These are phyloP conservation scores for Cryptococcus depauperatus DNA, from an alignment of 1,284 basidiomycete species.

Conservation along the genomic window DNA sequence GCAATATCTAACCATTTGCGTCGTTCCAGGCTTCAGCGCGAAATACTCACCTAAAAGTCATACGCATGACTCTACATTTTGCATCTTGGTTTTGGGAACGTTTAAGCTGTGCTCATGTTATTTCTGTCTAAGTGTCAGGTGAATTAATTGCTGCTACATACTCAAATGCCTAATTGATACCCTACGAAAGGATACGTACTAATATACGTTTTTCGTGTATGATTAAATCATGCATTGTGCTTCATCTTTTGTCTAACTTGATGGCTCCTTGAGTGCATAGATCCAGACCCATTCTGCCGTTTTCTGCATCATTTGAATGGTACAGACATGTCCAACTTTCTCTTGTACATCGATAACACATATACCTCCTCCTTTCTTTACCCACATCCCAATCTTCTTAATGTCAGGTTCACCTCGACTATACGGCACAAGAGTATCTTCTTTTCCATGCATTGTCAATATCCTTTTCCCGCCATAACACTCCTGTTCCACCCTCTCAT, in stretches of 20 bases:
- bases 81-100: neutral
- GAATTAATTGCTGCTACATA: no score
- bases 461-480: constrained; percentile 59
- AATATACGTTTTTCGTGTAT: no score
- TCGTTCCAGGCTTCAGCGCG: neutral
- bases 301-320: constrained; percentile 40
- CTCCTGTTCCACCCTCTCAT: constrained; percentile 16
- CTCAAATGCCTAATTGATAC: no score
- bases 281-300: constrained; percentile 43
- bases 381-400: constrained; percentile 20
- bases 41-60: neutral
- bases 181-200: no score
- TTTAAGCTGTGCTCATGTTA: neutral
- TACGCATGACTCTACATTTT: neutral
- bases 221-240: no score
- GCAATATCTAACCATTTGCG: neutral
- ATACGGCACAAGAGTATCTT: constrained; percentile 41
- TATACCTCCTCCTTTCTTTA: constrained; percentile 11
- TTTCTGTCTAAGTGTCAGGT: no score
- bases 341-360: constrained; percentile 42
- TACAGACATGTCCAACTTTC: constrained; percentile 41
- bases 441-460: constrained; percentile 54
- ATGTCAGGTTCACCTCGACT: constrained; percentile 25
- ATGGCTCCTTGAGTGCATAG: no score
- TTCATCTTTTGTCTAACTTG: no score